A percentile compares a stretch with the other conserved stretches of the same genome.
Conservation (phyloP, 768 basidiomycete species). For the Russula dissimulans region DNA sequence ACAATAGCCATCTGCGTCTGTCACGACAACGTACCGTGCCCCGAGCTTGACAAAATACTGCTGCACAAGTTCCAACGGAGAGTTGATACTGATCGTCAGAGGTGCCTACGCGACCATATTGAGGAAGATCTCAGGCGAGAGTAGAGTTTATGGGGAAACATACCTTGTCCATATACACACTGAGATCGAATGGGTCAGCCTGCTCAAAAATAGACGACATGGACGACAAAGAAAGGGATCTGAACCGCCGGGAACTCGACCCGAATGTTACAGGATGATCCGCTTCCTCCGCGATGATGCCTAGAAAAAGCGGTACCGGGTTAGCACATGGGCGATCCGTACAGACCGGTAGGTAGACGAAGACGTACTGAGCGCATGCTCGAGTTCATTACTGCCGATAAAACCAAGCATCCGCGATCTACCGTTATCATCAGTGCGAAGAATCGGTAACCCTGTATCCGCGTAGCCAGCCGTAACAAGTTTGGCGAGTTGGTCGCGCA, state of each 20-base stretch:
- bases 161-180: constrained; percentile 86
- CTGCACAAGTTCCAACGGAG: constrained; percentile 87
- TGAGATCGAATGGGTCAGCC: constrained; percentile 63
- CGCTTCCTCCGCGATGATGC: constrained; percentile 64
- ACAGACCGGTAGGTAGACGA: background rate
- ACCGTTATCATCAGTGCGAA: constrained; percentile 41
- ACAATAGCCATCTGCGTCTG: constrained; percentile 78
- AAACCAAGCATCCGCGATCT: constrained; percentile 75
- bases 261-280: constrained; percentile 63
- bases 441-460: constrained; percentile 81
- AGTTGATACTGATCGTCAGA: constrained; percentile 70
- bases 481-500: constrained; percentile 59
- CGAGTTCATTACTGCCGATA: constrained; percentile 86
- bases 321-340: background rate
- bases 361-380: constrained; percentile 75
- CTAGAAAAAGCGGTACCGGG: constrained; percentile 29
- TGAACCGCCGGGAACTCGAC: constrained; percentile 29
- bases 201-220: constrained; percentile 42
- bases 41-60: constrained; percentile 93
- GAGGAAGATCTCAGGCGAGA: background rate
- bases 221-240: constrained; percentile 41
- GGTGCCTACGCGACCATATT: constrained; percentile 52
- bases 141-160: background rate
- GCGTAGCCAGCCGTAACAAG: constrained; percentile 53
- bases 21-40: constrained; percentile 80